Base-by-base conservation (phyloP, 208 protist species). In the Angomonas desouzai region DNA sequence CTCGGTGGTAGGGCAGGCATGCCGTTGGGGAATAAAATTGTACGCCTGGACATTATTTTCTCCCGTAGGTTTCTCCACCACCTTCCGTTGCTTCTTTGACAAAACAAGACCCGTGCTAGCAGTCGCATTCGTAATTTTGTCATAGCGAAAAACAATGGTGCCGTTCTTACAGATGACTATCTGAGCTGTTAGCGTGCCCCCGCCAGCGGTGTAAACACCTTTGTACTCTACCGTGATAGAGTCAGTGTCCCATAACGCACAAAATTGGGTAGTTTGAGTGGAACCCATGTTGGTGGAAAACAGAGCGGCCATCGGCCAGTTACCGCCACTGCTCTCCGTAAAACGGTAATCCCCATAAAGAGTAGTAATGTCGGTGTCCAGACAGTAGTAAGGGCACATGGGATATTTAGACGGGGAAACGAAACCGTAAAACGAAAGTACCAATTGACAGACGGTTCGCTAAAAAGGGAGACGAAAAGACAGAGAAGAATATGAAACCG, bases 61-160 rank as follows among this genome's bases (percentile, higher is more conserved):
- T 2, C 3, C n/a, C 1, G 56, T 29, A 27, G 56, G 56, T 32
- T 28, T 22, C 3, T 47, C 36, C 7, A 62, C 22, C 6, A 62
- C 36, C 2, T 30, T 36, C 6, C 56, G 4, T 27, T 30, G 30
- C n/a, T 28, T 30, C 13, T 36, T 6, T 2, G 34, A 49, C 1
- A 62, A 62, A 45, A 62, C 27, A n/a, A 62, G 56, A 16, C 56
- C 56, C 20, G 38, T 48, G 25, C 34, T 49, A 34, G 36, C 36
- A 7, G 20, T 32, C 10, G 7, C 22, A 3, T 53, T 38, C 16
- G 68, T 55, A 4, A 72, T n/a, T 1, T 76, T 4, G 30, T 65
- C 27, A 66, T 81, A 81, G 27, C 75, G 69, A 43, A 81, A 68
- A 23, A 81, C 49, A 60, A 81, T 68, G 23, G 66, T 76, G 30